Conservation (phyloP, 192 early-diverging fungal genomes). For the Borealophlyctis nickersoniae region DNA sequence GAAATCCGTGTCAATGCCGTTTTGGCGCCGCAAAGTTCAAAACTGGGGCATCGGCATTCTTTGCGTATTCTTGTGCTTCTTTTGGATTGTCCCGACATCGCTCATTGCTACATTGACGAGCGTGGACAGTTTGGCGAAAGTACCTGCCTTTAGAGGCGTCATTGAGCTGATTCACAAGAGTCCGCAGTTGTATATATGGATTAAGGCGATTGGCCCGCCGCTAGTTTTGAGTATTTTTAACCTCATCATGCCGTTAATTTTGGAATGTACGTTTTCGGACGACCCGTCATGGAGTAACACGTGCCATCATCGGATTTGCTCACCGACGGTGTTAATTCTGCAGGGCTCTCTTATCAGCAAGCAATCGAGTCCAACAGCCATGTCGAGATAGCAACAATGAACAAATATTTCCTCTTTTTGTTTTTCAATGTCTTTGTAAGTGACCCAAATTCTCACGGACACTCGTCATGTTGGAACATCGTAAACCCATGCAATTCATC, state of each 20-base stretch:
- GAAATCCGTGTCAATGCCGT: slow-evolving; percentile 32
- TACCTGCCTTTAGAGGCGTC: slow-evolving; percentile 17
- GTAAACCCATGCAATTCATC: too few species aligned
- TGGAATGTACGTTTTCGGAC: slow-evolving; percentile 36
- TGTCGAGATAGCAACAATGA: slow-evolving; percentile 39
- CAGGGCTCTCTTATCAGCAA: slow-evolving; percentile 35
- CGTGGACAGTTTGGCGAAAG: slow-evolving; percentile 28
- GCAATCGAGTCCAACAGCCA: slow-evolving; percentile 26
- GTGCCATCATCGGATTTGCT: neutral
- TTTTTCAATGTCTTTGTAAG: slow-evolving; percentile 47
- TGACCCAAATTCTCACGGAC: too few species aligned
- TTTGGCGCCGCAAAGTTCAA: slow-evolving; percentile 28
- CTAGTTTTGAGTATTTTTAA: slow-evolving; percentile 29
- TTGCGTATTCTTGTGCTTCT: slow-evolving; percentile 28
- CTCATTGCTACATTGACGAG: slow-evolving; percentile 33
- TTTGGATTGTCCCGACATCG: slow-evolving; percentile 43
- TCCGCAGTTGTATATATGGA: slow-evolving; percentile 21
- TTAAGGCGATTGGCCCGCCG: slow-evolving; percentile 39
- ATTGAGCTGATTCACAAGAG: slow-evolving; percentile 20
- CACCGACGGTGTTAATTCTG: neutral
- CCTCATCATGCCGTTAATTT: slow-evolving; percentile 40
- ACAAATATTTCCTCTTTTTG: slow-evolving; percentile 49
- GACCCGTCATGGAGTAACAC: neutral
- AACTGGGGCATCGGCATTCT: slow-evolving; percentile 18
- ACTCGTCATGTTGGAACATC: too few species aligned